Evolutionary conservation across 2,329 filamentous ascomycete species (phyloP).

Genomic region (Colletotrichum acutatum): DNA sequence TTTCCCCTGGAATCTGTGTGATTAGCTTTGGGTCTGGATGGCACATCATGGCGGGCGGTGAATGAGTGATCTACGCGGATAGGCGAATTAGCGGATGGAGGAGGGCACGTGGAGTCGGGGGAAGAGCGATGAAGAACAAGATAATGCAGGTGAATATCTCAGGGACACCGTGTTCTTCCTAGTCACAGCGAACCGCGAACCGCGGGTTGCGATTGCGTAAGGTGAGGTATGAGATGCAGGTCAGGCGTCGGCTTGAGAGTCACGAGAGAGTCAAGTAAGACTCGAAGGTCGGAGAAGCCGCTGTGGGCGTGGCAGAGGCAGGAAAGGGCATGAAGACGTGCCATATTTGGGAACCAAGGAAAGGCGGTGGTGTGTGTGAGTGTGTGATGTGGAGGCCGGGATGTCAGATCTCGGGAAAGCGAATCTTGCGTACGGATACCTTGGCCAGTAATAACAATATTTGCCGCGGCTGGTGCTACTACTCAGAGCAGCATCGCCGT

Average conservation of each 20-base stretch:
- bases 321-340: background rate
- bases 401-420: conserved; percentile 18
- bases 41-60: background rate
- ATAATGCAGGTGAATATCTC: background rate
- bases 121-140: background rate
- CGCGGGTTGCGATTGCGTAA: background rate
- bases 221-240: background rate
- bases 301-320: no score
- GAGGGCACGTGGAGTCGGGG: no score
- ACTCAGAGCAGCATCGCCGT: background rate
- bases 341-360: background rate
- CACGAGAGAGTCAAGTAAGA: background rate
- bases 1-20: background rate
- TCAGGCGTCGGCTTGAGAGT: background rate
- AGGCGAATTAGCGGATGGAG: background rate
- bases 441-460: background rate
- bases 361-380: background rate
- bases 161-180: background rate
- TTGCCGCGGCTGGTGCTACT: background rate
- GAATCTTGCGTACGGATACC: conserved; percentile 11
- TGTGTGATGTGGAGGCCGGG: background rate
- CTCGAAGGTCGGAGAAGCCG: background rate
- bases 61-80: conserved; percentile 16
- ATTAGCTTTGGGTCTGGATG: background rate
- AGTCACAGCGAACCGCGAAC: background rate